A percentile compares a stretch with the other conserved stretches of the same genome.
These are phyloP conservation scores for Tricholoma saponaceum DNA, from an alignment of 768 basidiomycete genomes.

Conservation along the genomic window DNA sequence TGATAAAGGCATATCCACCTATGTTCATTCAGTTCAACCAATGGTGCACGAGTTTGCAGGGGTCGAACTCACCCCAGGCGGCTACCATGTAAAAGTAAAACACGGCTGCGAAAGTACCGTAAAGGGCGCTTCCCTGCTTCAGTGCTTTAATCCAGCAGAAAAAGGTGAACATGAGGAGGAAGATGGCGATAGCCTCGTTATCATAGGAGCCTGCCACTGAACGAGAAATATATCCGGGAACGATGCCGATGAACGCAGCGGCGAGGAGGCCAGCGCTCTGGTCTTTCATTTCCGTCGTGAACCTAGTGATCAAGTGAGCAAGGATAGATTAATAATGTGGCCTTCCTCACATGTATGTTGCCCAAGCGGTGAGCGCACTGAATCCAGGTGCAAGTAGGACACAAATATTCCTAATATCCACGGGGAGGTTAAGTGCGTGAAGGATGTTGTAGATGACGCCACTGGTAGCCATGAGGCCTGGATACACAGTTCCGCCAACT, in stretches of 20 bases:
- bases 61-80: slow-evolving; percentile 77
- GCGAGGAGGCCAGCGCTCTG: slow-evolving; percentile 95
- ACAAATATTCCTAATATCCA: slow-evolving; percentile 96
- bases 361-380: slow-evolving; percentile 93
- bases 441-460: slow-evolving; percentile 95
- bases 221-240: slow-evolving; percentile 97
- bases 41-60: not conserved
- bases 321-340: not conserved
- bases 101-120: slow-evolving; percentile 83
- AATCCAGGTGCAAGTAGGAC: slow-evolving; percentile 97
- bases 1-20: slow-evolving; percentile 99
- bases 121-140: slow-evolving; percentile 90
- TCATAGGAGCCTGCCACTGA: slow-evolving; percentile 99
- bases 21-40: slow-evolving; percentile 1
- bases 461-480: slow-evolving; percentile 96
- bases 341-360: slow-evolving; percentile 81
- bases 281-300: slow-evolving; percentile 95
- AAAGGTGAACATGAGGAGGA: slow-evolving; percentile 99
- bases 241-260: slow-evolving; percentile 97
- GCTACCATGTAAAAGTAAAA: slow-evolving; percentile 99
- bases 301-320: slow-evolving; percentile 44
- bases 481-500: slow-evolving; percentile 97
- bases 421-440: slow-evolving; percentile 85
- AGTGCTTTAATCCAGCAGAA: slow-evolving; percentile 96
- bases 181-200: slow-evolving; percentile 99